phyloP scores from a whole-genome alignment of 768 basidiomycete genomes.

The Tricholoma sp. region DNA sequence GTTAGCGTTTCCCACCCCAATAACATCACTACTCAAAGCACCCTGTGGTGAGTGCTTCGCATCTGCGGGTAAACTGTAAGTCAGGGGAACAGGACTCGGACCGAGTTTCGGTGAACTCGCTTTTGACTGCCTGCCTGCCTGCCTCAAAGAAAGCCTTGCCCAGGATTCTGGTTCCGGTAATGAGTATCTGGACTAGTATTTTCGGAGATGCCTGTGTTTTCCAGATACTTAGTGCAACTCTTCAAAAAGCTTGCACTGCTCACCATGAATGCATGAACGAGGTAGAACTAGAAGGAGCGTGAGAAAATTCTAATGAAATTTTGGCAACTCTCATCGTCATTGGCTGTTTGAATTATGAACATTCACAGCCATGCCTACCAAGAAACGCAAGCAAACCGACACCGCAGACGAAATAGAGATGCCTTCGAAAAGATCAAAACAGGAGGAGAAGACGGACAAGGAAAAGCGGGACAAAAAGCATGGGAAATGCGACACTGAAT shows the following conservation, averaged over 20 bases:
- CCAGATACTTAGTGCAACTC: background rate
- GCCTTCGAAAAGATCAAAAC: conserved; percentile 34
- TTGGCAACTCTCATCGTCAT: conserved; percentile 1
- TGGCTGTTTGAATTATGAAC: conserved; percentile 5
- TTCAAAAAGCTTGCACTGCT: background rate
- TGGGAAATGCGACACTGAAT: conserved; percentile 46
- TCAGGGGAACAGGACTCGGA: background rate
- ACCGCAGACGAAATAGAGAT: conserved; percentile 16
- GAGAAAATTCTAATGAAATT: conserved; percentile 8
- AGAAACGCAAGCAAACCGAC: conserved; percentile 47
- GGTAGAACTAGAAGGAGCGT: conserved; percentile 8
- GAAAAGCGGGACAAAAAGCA: conserved; percentile 24
- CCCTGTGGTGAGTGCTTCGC: conserved; percentile 76
- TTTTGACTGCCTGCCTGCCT: conserved; percentile 87
- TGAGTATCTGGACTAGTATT: conserved; percentile 71
- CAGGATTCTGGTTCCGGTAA: conserved; percentile 74
- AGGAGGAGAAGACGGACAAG: conserved; percentile 15
- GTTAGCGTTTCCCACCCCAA: conserved; percentile 69
- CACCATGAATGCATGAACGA: conserved; percentile 11
- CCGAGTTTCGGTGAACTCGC: conserved; percentile 40
- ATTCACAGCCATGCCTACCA: conserved; percentile 25
- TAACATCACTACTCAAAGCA: conserved; percentile 60
- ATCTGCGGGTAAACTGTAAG: conserved; percentile 42
- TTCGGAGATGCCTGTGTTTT: conserved; percentile 68
- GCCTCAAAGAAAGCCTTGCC: conserved; percentile 92